Percentiles rank a stretch among this genome's conserved stretches.
phyloP scores from a whole-genome alignment of 805 yeast species.

The Cyberlindnera mycetangii region DNA sequence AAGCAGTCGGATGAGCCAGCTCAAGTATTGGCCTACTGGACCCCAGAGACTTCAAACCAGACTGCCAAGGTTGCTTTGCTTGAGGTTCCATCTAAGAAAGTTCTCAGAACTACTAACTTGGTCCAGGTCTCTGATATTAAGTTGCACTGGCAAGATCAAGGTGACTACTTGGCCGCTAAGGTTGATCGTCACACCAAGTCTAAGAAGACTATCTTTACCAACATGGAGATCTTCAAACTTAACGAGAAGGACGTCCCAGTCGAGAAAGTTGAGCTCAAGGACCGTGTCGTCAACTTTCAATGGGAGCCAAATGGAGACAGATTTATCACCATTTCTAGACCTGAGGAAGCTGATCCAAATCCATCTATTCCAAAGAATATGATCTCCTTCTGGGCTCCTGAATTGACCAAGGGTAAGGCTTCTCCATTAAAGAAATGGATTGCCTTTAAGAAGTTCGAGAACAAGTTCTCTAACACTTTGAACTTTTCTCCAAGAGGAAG shows the following conservation, averaged over 20 bases:
- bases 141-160: conserved; percentile 91
- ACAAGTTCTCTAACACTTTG: conserved; percentile 68
- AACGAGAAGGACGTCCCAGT: conserved; percentile 91
- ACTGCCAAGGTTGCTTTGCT: conserved; percentile 91
- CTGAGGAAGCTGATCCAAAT: conserved; percentile 47
- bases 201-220: conserved; percentile 85
- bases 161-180: conserved; percentile 82
- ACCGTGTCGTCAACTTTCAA: conserved; percentile 79
- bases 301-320: conserved; percentile 96
- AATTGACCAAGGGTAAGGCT: conserved; percentile 45
- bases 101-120: conserved; percentile 86
- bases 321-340: conserved; percentile 73
- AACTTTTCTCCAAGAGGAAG: conserved; percentile 93
- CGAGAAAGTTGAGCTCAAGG: conserved; percentile 90
- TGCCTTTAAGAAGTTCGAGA: conserved; percentile 52
- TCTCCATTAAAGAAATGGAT: conserved; percentile 52
- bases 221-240: conserved; percentile 86
- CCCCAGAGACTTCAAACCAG: conserved; percentile 90
- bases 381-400: conserved; percentile 81
- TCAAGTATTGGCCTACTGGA: conserved; percentile 87
- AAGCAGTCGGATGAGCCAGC: conserved; percentile 52
- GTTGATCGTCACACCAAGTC: conserved; percentile 97
- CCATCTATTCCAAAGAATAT: conserved; percentile 63
- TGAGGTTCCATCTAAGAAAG: conserved; percentile 79
- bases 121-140: conserved; percentile 92